Conservation (phyloP, 176 grass and related monocot species). For the Raddia guianensis region DNA sequence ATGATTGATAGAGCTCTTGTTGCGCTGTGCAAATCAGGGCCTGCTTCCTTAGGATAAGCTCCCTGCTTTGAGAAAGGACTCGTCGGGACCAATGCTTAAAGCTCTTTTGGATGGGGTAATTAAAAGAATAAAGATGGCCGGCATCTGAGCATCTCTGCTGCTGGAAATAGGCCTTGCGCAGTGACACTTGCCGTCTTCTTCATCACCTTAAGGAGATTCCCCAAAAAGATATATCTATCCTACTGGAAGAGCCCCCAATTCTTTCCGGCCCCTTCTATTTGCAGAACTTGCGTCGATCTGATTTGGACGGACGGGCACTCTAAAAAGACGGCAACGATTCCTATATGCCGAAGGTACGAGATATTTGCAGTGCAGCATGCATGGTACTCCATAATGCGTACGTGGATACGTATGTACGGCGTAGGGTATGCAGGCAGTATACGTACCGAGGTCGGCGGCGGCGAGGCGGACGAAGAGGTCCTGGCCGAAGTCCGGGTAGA, state of each 20-base stretch:
- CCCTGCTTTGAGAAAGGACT: constrained; percentile 20
- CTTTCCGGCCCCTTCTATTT: neutral
- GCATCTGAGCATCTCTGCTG: neutral
- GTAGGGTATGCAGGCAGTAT: neutral
- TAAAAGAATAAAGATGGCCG: constrained; percentile 5
- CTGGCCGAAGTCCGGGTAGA: constrained; percentile 57
- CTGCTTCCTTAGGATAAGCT: neutral
- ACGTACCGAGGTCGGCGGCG: constrained; percentile 55
- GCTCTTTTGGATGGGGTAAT: neutral
- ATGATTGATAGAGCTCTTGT: constrained; percentile 27
- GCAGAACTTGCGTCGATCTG: neutral
- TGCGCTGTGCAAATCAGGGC: neutral
- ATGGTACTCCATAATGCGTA: neutral
- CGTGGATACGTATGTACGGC: neutral
- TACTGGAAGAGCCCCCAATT: neutral
- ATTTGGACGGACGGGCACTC: neutral
- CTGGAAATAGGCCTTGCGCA: neutral
- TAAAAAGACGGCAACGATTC: neutral
- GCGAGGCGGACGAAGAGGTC: constrained; percentile 60
- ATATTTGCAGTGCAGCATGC: neutral
- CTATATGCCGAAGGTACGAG: neutral
- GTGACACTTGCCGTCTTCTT: constrained; percentile 18
- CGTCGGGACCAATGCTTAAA: constrained; percentile 17
- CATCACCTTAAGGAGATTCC: neutral
- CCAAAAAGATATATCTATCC: neutral